These are phyloP conservation scores for Fusarium incarnatum DNA, from an alignment of 2,329 filamentous ascomycete genomes.

Conservation along the genomic window DNA sequence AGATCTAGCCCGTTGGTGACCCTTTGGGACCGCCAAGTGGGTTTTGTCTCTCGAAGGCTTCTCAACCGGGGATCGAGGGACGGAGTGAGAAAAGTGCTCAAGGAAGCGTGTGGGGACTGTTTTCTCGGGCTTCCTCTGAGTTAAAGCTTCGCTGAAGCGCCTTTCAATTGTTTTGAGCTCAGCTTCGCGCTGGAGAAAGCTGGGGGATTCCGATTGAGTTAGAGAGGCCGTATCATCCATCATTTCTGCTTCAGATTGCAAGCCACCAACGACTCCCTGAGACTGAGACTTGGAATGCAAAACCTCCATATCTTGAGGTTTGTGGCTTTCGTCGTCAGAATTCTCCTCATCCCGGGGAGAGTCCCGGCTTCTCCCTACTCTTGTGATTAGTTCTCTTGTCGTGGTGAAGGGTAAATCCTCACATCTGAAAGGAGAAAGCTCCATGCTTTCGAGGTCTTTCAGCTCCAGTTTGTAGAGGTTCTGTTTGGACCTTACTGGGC, in stretches of 20 bases:
- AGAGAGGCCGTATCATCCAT: constrained; percentile 22
- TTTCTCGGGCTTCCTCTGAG: constrained; percentile 47
- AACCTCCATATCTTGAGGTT: not conserved
- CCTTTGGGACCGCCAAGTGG: constrained; percentile 50
- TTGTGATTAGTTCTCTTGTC: constrained; percentile 5
- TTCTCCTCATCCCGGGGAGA: constrained; percentile 43
- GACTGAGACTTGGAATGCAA: not conserved
- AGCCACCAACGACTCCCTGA: not conserved
- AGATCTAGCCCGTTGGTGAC: constrained; percentile 43
- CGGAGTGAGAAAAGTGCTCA: constrained; percentile 51
- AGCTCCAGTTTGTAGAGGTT: constrained; percentile 47
- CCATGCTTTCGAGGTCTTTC: constrained; percentile 51
- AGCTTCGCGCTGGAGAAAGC: constrained; percentile 53
- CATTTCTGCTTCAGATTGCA: not conserved
- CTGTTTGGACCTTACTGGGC: constrained; percentile 45
- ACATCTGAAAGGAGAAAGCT: constrained; percentile 53
- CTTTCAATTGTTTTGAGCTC: constrained; percentile 56
- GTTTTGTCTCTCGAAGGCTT: constrained; percentile 53
- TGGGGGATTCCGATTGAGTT: constrained; percentile 52
- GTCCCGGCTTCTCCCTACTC: constrained; percentile 17
- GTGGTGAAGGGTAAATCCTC: constrained; percentile 7
- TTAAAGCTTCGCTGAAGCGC: constrained; percentile 53
- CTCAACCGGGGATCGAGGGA: constrained; percentile 18
- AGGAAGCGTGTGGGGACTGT: constrained; percentile 55
- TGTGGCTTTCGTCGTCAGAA: constrained; percentile 17